Evolutionary conservation across 1,139 yeast genomes (phyloP).

Genomic region (Kluyveromyces sp.): DNA sequence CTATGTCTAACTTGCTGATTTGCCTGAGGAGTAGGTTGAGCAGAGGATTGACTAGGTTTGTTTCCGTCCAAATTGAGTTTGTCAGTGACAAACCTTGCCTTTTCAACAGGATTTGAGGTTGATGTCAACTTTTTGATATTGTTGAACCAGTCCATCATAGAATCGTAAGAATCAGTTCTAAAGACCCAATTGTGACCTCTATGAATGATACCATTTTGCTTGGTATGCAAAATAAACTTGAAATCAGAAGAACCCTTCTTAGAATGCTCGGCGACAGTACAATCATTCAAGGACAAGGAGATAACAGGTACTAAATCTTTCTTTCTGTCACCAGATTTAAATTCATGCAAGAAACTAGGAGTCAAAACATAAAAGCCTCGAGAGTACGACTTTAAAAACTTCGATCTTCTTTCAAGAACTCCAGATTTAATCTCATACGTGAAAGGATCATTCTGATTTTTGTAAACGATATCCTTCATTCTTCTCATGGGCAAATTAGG

Average conservation of each 20-base stretch:
- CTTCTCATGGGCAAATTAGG: conserved; percentile 65
- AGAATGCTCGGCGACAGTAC: conserved; percentile 76
- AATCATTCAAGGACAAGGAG: conserved; percentile 76
- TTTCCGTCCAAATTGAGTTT: conserved; percentile 20
- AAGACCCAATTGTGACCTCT: conserved; percentile 92
- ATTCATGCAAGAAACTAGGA: conserved; percentile 82
- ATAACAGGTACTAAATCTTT: conserved; percentile 81
- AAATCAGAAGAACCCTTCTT: conserved; percentile 64
- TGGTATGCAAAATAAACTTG: conserved; percentile 75
- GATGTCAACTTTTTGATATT: conserved; percentile 57
- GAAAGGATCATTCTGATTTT: conserved; percentile 63
- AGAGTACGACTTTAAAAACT: conserved; percentile 81
- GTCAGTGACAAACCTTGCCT: conserved; percentile 23
- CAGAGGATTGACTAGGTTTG: conserved; percentile 11
- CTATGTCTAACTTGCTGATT: conserved; percentile 2
- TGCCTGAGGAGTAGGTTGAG: conserved; percentile 9
- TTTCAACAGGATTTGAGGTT: conserved; percentile 22
- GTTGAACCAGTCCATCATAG: conserved; percentile 78
- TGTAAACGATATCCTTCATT: conserved; percentile 54
- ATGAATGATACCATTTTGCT: conserved; percentile 59
- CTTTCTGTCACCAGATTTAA: conserved; percentile 74
- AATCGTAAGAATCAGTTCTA: conserved; percentile 70
- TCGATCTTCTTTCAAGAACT: conserved; percentile 79
- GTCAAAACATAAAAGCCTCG: conserved; percentile 90
- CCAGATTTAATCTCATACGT: conserved; percentile 73